phyloP scores from a whole-genome alignment of 108 stramenopile species.

The Epithemia pelagica region DNA sequence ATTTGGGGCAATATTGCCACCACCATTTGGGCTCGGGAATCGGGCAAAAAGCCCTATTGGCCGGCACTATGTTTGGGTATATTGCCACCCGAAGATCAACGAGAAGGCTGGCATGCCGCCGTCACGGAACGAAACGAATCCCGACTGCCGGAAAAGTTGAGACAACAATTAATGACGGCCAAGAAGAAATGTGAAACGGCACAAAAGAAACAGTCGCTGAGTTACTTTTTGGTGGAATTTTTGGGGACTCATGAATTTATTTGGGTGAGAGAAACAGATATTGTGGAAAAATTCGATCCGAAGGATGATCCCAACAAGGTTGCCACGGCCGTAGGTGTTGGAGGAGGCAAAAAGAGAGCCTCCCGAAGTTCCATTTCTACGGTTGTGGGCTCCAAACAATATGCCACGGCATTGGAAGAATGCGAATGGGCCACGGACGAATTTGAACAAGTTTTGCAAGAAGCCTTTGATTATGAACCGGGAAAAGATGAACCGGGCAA shows the following conservation, averaged over 20 bases:
- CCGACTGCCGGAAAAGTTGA: conserved; percentile 75
- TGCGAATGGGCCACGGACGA: conserved; percentile 66
- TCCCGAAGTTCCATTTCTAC: conserved; percentile 31
- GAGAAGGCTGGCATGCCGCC: conserved; percentile 74
- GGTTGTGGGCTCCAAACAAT: conserved; percentile 46
- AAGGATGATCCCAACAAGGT: conserved; percentile 64
- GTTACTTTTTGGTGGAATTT: conserved; percentile 85
- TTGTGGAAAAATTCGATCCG: conserved; percentile 78
- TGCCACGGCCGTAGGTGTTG: conserved; percentile 16
- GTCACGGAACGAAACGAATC: conserved; percentile 74
- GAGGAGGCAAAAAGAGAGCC: conserved; percentile 47
- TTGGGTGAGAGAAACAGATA: conserved; percentile 80
- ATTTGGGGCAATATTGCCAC: conserved; percentile 90
- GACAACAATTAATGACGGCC: conserved; percentile 48
- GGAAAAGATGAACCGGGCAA: conserved; percentile 41
- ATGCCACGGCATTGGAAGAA: conserved; percentile 69
- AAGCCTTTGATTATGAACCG: conserved; percentile 45
- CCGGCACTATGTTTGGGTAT: conserved; percentile 86
- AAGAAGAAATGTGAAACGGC: conserved; percentile 68
- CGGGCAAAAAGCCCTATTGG: conserved; percentile 85
- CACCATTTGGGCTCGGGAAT: conserved; percentile 83
- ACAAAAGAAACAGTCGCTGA: conserved; percentile 43
- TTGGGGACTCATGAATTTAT: conserved; percentile 86
- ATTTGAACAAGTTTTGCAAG: conserved; percentile 49
- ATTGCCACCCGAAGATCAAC: conserved; percentile 74